phyloP scores from a whole-genome alignment of 2,329 filamentous ascomycete genomes.

The Cladorrhinum sp. region DNA sequence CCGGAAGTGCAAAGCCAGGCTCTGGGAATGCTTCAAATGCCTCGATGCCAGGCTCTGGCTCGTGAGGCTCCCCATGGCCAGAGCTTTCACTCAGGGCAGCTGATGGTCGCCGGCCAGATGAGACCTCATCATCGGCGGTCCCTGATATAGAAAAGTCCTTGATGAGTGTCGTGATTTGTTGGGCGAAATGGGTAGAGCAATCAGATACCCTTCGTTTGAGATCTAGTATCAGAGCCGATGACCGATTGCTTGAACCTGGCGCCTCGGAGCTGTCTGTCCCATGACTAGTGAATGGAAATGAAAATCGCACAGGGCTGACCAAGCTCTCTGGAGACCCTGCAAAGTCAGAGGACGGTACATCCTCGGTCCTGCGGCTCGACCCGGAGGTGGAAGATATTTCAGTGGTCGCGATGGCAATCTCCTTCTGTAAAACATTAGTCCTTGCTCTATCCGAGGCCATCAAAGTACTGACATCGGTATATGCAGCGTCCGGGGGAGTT shows the following conservation, averaged over 20 bases:
- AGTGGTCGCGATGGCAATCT: background rate
- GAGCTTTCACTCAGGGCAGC: conserved; percentile 8
- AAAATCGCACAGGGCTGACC: conserved; percentile 1
- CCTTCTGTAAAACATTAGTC: conserved; percentile 11
- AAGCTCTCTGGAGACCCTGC: conserved; percentile 10
- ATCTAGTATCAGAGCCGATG: conserved; percentile 21
- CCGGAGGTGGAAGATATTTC: conserved; percentile 13
- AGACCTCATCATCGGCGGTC: conserved; percentile 18
- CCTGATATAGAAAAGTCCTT: conserved; percentile 27
- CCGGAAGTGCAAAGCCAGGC: conserved; percentile 40
- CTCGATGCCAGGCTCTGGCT: background rate
- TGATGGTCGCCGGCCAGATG: conserved; percentile 12
- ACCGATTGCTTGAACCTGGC: conserved; percentile 19
- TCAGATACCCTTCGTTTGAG: conserved; percentile 37
- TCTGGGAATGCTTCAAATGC: conserved; percentile 25
- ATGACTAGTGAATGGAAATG: conserved; percentile 8
- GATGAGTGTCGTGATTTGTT: conserved; percentile 27
- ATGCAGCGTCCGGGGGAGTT: background rate
- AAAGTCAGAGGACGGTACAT: conserved; percentile 15
- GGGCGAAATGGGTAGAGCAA: conserved; percentile 30
- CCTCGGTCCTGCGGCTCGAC: conserved; percentile 16
- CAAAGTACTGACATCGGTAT: conserved; percentile 7
- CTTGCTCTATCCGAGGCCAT: background rate
- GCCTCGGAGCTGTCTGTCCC: conserved; percentile 10
- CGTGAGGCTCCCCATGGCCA: background rate